Evolutionary conservation across 1,284 basidiomycete genomes (phyloP).

Genomic region (Austroboletus novae-zelandiae): DNA sequence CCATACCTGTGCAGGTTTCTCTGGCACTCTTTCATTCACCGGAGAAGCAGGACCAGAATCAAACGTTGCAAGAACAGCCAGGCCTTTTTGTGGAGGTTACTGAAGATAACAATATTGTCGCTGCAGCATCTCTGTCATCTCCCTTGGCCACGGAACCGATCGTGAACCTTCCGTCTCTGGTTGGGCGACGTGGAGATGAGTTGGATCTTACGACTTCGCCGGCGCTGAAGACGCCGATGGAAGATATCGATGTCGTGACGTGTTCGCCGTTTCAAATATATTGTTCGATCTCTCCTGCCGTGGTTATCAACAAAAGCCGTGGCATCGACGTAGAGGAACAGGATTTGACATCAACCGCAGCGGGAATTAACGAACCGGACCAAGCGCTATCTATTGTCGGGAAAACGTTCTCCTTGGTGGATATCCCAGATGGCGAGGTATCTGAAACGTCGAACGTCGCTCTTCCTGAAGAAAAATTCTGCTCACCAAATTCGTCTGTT

Average conservation of each 20-base stretch:
- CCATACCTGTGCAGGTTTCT: not conserved
- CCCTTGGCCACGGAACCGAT: not conserved
- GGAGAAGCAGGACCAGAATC: not conserved
- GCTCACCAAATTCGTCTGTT: too few species aligned
- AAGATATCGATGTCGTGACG: slow-evolving; percentile 10
- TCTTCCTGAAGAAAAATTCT: too few species aligned
- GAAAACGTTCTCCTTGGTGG: not conserved
- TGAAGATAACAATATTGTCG: not conserved
- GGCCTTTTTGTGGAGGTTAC: not conserved
- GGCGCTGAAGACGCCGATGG: slow-evolving; percentile 1
- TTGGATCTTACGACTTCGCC: not conserved
- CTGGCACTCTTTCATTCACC: not conserved
- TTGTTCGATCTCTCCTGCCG: slow-evolving; percentile 3
- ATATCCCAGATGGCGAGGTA: not conserved
- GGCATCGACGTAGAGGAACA: not conserved
- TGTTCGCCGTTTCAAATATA: slow-evolving; percentile 12
- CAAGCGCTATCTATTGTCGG: not conserved
- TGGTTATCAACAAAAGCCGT: slow-evolving; percentile 7
- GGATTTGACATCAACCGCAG: not conserved
- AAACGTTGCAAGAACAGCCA: not conserved
- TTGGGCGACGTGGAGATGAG: not conserved
- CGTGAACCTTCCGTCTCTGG: slow-evolving; percentile 17
- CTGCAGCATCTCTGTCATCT: not conserved
- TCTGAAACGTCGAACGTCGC: too few species aligned
- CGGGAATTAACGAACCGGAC: not conserved